These are phyloP conservation scores for Ogataea methanolica DNA, from an alignment of 805 yeast genomes.

Conservation along the genomic window DNA sequence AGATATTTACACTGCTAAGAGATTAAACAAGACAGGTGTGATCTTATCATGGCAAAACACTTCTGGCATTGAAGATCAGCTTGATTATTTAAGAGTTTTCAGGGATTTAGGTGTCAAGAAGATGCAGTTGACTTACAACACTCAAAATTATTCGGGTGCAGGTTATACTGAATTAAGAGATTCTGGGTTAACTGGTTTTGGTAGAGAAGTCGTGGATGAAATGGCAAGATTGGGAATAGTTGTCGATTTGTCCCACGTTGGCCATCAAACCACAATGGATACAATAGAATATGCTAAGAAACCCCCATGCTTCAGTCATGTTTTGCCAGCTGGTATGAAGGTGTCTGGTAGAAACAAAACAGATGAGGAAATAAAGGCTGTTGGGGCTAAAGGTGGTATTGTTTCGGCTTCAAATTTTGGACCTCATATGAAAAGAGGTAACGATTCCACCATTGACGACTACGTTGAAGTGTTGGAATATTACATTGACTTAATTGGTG, in stretches of 20 bases:
- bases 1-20: constrained; percentile 15
- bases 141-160: constrained; percentile 19
- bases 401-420: constrained; percentile 19
- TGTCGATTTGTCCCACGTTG: constrained; percentile 46
- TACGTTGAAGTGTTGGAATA: constrained; percentile 40
- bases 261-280: constrained; percentile 42
- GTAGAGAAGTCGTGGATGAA: constrained; percentile 35
- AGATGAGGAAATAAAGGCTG: constrained; percentile 17
- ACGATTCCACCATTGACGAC: constrained; percentile 36
- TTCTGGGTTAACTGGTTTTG: constrained; percentile 38
- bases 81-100: constrained; percentile 15
- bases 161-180: constrained; percentile 19
- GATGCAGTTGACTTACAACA: constrained; percentile 18
- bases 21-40: constrained; percentile 17
- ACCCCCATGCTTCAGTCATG: constrained; percentile 27
- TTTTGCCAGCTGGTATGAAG: constrained; percentile 16
- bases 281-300: constrained; percentile 23
- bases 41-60: constrained; percentile 17
- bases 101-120: constrained; percentile 15
- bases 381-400: constrained; percentile 18
- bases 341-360: constrained; percentile 17
- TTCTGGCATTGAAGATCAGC: constrained; percentile 16
- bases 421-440: constrained; percentile 18
- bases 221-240: constrained; percentile 48
- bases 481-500: constrained; percentile 38